A percentile compares a stretch with the other conserved stretches of the same genome.
phyloP scores from a whole-genome alignment of 2,329 filamentous ascomycete genomes.

The Trichoderma asperellum region DNA sequence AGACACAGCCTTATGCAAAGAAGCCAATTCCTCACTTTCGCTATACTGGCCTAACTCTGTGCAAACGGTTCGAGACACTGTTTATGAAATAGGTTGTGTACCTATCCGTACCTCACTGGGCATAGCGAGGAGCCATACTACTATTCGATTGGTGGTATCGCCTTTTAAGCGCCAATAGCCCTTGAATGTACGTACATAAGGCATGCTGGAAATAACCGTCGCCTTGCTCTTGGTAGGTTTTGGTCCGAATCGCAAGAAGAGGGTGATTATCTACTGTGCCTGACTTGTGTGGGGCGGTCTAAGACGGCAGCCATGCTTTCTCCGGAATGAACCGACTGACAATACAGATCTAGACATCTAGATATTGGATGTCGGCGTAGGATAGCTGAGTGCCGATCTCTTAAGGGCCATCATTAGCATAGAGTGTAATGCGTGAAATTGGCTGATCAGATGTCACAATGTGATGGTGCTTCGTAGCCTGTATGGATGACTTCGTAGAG shows the following conservation, averaged over 20 bases:
- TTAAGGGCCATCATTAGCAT: background rate
- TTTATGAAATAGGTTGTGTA: background rate
- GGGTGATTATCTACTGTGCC: background rate
- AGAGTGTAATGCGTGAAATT: background rate
- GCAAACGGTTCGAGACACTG: background rate
- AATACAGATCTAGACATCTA: conserved; percentile 3
- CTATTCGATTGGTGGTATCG: background rate
- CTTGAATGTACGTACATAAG: background rate
- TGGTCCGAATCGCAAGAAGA: background rate
- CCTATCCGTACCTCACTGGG: background rate
- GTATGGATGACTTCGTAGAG: background rate
- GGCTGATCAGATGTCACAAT: background rate
- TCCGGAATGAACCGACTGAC: conserved; percentile 20
- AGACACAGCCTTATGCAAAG: background rate
- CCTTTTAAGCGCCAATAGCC: background rate
- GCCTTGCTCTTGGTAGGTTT: background rate
- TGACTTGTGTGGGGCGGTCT: conserved; percentile 1
- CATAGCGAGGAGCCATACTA: background rate
- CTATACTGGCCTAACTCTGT: background rate
- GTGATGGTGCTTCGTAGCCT: background rate
- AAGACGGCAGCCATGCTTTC: conserved; percentile 5
- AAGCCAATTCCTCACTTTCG: too few relatives aligned
- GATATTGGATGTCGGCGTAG: background rate
- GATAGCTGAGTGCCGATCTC: background rate
- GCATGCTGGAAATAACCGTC: background rate